Percentiles rank a stretch among this genome's conserved stretches.
phyloP scores from a whole-genome alignment of 495 filamentous ascomycete genomes.

The Lasiosphaeriaceae sp. region DNA sequence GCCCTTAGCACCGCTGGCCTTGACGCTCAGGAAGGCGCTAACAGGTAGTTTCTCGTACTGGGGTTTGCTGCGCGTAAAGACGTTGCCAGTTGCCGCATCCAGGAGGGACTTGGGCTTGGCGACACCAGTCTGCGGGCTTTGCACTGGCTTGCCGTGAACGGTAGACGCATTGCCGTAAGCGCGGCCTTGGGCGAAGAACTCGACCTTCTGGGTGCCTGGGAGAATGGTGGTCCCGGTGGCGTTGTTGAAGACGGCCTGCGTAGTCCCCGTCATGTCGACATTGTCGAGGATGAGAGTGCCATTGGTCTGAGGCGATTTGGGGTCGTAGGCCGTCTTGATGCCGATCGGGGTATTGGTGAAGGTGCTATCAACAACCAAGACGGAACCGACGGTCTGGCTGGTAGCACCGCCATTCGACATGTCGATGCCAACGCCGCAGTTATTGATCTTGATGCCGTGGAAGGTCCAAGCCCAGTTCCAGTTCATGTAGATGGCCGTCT shows the following conservation, averaged over 20 bases:
- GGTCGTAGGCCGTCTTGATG: conserved; percentile 67
- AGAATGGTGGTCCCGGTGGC: conserved; percentile 62
- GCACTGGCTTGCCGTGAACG: conserved; percentile 40
- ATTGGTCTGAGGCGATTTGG: conserved; percentile 60
- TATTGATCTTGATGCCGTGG: conserved; percentile 76
- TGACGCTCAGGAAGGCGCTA: conserved; percentile 68
- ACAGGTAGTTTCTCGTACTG: conserved; percentile 63
- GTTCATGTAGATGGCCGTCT: conserved; percentile 89
- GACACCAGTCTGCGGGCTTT: conserved; percentile 47
- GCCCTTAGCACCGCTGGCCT: conserved; percentile 72
- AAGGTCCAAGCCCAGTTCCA: conserved; percentile 94
- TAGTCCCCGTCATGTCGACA: conserved; percentile 63
- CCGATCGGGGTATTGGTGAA: conserved; percentile 71
- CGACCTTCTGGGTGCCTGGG: conserved; percentile 64
- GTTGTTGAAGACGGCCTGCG: conserved; percentile 47
- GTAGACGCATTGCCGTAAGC: conserved; percentile 51
- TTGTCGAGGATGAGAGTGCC: conserved; percentile 83
- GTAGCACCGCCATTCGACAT: conserved; percentile 62
- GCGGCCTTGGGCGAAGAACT: conserved; percentile 72
- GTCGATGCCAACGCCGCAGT: conserved; percentile 75
- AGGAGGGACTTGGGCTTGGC: conserved; percentile 59
- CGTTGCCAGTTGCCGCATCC: conserved; percentile 40
- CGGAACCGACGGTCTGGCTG: conserved; percentile 68
- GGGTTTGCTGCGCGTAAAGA: conserved; percentile 67
- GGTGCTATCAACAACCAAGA: conserved; percentile 75